Conservation (phyloP, 805 yeast genomes). For the Lipomyces lipofer region DNA sequence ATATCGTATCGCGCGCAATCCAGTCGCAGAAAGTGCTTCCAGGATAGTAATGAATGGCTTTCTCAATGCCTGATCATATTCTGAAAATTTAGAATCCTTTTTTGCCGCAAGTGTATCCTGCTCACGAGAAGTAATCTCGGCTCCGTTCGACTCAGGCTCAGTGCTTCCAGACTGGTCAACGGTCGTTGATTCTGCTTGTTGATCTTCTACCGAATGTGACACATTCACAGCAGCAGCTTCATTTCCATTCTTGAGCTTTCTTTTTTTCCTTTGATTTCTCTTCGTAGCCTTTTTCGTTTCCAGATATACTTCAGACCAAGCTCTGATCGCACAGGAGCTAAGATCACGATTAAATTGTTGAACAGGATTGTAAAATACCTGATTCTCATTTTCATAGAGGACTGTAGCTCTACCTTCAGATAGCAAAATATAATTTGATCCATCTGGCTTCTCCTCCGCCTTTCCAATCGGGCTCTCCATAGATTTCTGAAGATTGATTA, state of each 20-base stretch:
- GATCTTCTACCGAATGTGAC: slow-evolving; percentile 14
- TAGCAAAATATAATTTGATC: slow-evolving; percentile 22
- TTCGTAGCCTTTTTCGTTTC: slow-evolving; percentile 41
- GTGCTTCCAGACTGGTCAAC: slow-evolving; percentile 4
- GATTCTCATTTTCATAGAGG: slow-evolving; percentile 74
- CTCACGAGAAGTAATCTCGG: slow-evolving; percentile 7
- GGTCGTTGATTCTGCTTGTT: slow-evolving; percentile 10
- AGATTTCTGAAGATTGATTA: no score
- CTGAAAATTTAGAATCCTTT: neutral
- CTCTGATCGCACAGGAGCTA: slow-evolving; percentile 78
- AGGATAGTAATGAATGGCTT: slow-evolving; percentile 63
- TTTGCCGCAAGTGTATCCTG: slow-evolving; percentile 18
- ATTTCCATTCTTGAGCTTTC: slow-evolving; percentile 7
- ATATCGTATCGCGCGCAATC: slow-evolving; percentile 88
- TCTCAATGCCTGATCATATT: slow-evolving; percentile 6
- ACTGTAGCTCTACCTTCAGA: slow-evolving; percentile 84
- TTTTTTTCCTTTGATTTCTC: slow-evolving; percentile 31
- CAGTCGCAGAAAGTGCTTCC: slow-evolving; percentile 94
- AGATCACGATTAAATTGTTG: slow-evolving; percentile 96
- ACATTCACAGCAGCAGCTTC: slow-evolving; percentile 10
- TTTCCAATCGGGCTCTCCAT: no score
- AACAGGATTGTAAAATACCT: slow-evolving; percentile 91
- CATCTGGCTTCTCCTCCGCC: slow-evolving; percentile 10
- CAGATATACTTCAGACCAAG: slow-evolving; percentile 72
- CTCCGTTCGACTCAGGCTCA: neutral